phyloP scores from a whole-genome alignment of 179 eudicot genomes.

The Beta lomatogona region DNA sequence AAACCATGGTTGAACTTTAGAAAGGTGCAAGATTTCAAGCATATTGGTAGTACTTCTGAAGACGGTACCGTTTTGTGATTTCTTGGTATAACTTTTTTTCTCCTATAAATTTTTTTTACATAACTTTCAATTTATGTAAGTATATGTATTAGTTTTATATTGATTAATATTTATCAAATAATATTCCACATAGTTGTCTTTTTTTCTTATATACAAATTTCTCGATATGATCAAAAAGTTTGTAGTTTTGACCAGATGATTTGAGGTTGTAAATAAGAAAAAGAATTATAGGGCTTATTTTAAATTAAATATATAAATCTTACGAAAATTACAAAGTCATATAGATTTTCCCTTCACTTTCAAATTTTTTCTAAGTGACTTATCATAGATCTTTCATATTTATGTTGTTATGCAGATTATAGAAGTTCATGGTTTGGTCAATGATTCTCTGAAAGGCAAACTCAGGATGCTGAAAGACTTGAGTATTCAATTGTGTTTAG shows the following conservation, averaged over 20 bases:
- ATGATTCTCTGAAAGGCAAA: background rate
- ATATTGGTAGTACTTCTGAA: constrained; percentile 8
- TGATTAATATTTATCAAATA: too few species aligned
- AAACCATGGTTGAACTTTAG: constrained; percentile 29
- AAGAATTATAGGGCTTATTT: too few species aligned
- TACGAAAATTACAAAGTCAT: too few species aligned
- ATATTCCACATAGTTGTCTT: too few species aligned
- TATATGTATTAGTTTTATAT: too few species aligned
- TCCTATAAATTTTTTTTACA: too few species aligned
- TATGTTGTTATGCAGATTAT: background rate
- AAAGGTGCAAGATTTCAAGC: constrained; percentile 24
- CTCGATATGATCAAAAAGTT: too few species aligned
- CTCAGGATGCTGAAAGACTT: background rate
- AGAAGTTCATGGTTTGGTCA: background rate
- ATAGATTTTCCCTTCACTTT: background rate
- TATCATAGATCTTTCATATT: background rate
- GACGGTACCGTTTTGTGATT: constrained; percentile 5
- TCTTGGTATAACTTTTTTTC: background rate
- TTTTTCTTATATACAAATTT: too few species aligned
- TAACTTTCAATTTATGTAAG: background rate
- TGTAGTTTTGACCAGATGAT: too few species aligned
- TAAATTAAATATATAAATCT: too few species aligned
- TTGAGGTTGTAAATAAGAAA: too few species aligned
- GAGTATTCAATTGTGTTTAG: background rate
- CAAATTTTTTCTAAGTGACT: background rate